Base-by-base conservation (phyloP, 176 grass and related monocot genomes). In the Oropetium thomaeum region DNA sequence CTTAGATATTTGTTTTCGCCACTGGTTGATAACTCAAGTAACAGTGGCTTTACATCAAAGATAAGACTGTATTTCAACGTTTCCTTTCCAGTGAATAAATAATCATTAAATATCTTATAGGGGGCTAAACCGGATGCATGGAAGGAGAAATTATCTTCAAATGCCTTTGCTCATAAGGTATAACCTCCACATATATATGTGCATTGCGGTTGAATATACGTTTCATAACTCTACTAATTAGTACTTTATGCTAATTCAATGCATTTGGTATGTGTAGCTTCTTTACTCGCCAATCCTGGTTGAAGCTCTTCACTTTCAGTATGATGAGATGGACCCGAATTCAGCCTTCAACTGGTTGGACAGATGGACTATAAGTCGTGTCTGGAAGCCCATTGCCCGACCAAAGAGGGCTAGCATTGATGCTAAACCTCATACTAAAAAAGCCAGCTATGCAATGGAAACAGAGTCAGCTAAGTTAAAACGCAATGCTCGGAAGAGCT, bases 381-480 rank as follows among this genome's bases (percentile, higher is more conserved):
- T 90, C 31, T 96, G 91, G 87, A 88, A 86, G 65, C 85, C 77
- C 62, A 70, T 78, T 75, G 71, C 42, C 28, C 89, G 80, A 71
- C 78, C 85, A 63, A 99, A 86, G 69, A 92, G 82, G 81, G 30
- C 40, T 81, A 44, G 77, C 10, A 0, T 70, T 77, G 89, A 92
- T 89, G 77, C 83, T 39, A 98, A 94, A 68, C 76, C 79, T 5
- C 86, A 83, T 12, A 31, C 75, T 62, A 89, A 51, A 47, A 92
- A 71, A 70, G 70, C 78, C 29, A 91, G 84, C 57, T 95, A 92
- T 77, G 66, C 87, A 5, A 92, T 95, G 87, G 89, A 95, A 75
- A 95, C 91, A 44, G 89, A 92, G 85, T 99, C 92, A 30, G 92
- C 79, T 13, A 96, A 92, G 69, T 82, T 93, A 51, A 99, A 90